phyloP scores from a whole-genome alignment of 2,329 filamentous ascomycete genomes.

The Rasamsonia emersonii region DNA sequence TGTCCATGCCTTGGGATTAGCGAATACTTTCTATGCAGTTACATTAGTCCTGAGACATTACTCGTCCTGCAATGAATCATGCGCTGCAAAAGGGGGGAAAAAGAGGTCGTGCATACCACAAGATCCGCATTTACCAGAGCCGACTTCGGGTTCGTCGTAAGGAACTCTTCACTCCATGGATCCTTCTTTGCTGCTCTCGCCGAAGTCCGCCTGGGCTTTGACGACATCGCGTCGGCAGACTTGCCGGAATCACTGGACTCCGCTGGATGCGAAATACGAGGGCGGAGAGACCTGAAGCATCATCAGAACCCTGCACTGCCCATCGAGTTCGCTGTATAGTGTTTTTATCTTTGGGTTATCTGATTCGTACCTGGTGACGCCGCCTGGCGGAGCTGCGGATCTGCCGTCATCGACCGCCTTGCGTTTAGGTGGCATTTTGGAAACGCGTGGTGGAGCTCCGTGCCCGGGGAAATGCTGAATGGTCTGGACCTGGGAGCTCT shows the following conservation, averaged over 20 bases:
- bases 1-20: constrained; percentile 33
- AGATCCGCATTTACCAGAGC: constrained; percentile 28
- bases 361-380: background rate
- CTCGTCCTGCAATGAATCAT: constrained; percentile 1
- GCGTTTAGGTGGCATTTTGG: constrained; percentile 23
- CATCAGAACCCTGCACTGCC: constrained; percentile 7
- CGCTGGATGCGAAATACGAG: constrained; percentile 19
- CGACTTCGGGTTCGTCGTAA: constrained; percentile 32
- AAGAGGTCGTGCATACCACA: constrained; percentile 23
- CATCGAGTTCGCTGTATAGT: no score
- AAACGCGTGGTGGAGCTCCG: constrained; percentile 8
- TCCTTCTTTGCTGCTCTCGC: constrained; percentile 25
- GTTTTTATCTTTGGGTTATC: no score
- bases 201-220: constrained; percentile 24
- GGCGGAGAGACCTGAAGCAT: constrained; percentile 15
- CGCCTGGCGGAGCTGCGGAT: constrained; percentile 8
- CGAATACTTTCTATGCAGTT: constrained; percentile 28
- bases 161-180: constrained; percentile 29
- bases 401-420: constrained; percentile 30
- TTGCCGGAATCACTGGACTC: constrained; percentile 16
- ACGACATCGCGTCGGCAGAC: constrained; percentile 18
- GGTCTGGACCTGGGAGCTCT: no score
- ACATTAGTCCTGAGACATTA: background rate
- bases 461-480: no score
- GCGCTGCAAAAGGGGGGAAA: background rate